Evolutionary conservation across 495 filamentous ascomycete species (phyloP), one percentile per base, ranked within the genome.

Genomic region (Daldinia grandis): DNA sequence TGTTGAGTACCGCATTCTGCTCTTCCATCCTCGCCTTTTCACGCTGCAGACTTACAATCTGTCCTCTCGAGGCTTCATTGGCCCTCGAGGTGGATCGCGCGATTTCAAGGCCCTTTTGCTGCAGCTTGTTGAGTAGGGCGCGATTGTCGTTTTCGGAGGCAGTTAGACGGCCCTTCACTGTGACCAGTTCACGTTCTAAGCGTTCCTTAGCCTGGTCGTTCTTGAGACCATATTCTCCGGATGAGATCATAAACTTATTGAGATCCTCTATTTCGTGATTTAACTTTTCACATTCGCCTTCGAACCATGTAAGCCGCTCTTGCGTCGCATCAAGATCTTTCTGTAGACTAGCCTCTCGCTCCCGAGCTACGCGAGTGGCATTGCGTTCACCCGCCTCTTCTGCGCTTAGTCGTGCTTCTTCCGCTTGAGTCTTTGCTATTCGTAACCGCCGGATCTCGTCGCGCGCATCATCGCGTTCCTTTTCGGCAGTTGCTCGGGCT

Each of bases 61-160:
- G 90, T n/a, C 89, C 85, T 19, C 94, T 88, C 49, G 95, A 93
- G 62, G 87, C 91, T 62, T 99, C 95, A 60, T 87, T 92, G 28
- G 93, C 95, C 62, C 88, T 89, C 3, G 95, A 96, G 66, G 87
- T 93, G 4, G 95, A 95, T 42, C 96, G 86, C 30, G 94, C 95
- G 76, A 99, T 95, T 76, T 99, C 95, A 7, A 99, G 88, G 49
- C 96, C 96, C 85, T 99, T 99, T 74, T 98, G 95, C 71, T 99
- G 95, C 10, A 99, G 85, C 79, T 98, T 98, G 76, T 97, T 99
- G 53, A 98, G 85, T 0, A 99, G 83, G 37, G 94, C 89, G n/a
- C 93, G 90, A 73, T 98, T 98, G 80, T 98, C 95, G 74, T 98
- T 98, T 74, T 99, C 95, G 0, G 95, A 98, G 30, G 95, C 95